These are phyloP conservation scores for Acorus gramineus DNA, from an alignment of 106 monocot genomes.

Conservation along the genomic window DNA sequence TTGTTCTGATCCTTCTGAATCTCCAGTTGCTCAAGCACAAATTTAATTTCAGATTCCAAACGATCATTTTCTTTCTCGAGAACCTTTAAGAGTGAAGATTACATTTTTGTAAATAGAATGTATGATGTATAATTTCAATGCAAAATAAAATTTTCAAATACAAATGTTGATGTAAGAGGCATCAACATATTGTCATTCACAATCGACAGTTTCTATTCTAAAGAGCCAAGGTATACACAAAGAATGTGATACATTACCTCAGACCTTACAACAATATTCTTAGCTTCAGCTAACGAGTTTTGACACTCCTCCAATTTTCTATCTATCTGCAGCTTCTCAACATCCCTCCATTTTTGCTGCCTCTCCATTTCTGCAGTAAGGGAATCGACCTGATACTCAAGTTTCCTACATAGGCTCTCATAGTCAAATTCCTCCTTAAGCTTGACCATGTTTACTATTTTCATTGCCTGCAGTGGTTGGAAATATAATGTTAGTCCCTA, in stretches of 20 bases:
- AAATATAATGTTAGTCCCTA: no score
- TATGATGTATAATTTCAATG: no score
- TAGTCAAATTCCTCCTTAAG: conserved; percentile 80
- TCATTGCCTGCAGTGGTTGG: conserved; percentile 57
- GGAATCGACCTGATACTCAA: conserved; percentile 49
- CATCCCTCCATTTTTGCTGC: conserved; percentile 34
- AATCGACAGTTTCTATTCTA: no score
- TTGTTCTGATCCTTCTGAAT: conserved; percentile 25
- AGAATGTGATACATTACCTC: conserved; percentile 31
- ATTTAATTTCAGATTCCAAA: conserved; percentile 26
- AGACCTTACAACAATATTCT: conserved; percentile 18
- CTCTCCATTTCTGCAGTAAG: conserved; percentile 64
- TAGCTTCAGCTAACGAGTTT: conserved; percentile 30
- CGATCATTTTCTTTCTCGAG: conserved; percentile 34
- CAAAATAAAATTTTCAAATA: no score
- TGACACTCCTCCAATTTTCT: conserved; percentile 39
- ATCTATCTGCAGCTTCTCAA: conserved; percentile 45
- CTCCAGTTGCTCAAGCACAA: conserved; percentile 26
- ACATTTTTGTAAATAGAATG: neutral
- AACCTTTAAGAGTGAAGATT: conserved; percentile 17
- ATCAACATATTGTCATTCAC: no score
- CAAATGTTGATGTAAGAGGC: no score
- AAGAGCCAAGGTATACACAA: no score
- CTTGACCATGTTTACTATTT: conserved; percentile 61
- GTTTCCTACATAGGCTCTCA: conserved; percentile 54